phyloP scores from a whole-genome alignment of 805 yeast genomes.

The Lachancea lanzarotensis region DNA sequence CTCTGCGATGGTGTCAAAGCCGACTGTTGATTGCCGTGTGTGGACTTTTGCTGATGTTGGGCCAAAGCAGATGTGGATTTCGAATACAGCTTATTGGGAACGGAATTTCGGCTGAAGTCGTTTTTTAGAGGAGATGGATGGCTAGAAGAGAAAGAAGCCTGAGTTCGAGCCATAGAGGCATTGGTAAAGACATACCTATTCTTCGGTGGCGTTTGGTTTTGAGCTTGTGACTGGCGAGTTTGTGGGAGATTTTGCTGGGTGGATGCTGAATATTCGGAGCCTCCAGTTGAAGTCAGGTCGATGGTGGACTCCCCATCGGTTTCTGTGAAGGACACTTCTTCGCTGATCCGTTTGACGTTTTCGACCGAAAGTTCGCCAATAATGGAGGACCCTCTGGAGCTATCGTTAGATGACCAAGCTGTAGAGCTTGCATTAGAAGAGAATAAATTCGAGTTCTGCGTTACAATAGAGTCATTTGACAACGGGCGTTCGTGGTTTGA shows the following conservation, averaged over 20 bases:
- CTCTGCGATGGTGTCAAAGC: constrained; percentile 39
- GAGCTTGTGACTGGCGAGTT: background rate
- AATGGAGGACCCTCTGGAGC: constrained; percentile 13
- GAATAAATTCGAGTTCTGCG: constrained; percentile 25
- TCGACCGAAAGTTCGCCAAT: constrained; percentile 15
- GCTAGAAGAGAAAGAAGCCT: constrained; percentile 4
- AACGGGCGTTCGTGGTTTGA: constrained; percentile 23
- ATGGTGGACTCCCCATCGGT: constrained; percentile 8
- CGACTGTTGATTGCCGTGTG: constrained; percentile 1
- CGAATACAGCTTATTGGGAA: constrained; percentile 6
- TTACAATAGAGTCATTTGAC: constrained; percentile 29
- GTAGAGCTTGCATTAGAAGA: constrained; percentile 26
- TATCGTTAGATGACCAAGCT: constrained; percentile 25
- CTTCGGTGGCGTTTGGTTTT: constrained; percentile 1
- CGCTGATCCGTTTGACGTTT: constrained; percentile 4
- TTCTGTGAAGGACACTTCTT: constrained; percentile 4
- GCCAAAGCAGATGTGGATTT: constrained; percentile 13
- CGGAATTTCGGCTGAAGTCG: constrained; percentile 1
- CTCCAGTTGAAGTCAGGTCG: constrained; percentile 5
- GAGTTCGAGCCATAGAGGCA: constrained; percentile 6
- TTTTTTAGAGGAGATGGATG: constrained; percentile 8
- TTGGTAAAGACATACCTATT: constrained; percentile 7
- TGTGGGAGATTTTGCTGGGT: constrained; percentile 5
- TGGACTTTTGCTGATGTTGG: constrained; percentile 5
- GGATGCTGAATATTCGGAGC: constrained; percentile 7